Base-by-base conservation (phyloP, 2,329 filamentous ascomycete genomes). In the Domatiomyces catenatus region DNA sequence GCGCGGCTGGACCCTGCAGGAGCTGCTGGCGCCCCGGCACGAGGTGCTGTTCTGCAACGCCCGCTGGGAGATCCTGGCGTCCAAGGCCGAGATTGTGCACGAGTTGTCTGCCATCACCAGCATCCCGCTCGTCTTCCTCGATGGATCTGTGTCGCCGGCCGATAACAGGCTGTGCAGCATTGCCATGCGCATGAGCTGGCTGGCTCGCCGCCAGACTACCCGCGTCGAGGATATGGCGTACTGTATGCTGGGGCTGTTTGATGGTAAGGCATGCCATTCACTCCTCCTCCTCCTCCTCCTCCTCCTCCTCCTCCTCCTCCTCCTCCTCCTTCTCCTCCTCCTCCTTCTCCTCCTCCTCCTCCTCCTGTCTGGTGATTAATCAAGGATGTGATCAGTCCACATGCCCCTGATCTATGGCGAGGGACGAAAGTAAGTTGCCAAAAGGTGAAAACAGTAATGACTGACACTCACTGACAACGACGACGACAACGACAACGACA, bases 171-270 rank as follows among this genome's bases (percentile, higher is more conserved):
- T 42, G 10, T 44, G 22, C 19, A 51, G 50, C 26, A 26, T 69
- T 39, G 67, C 68, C 0, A 62, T 63, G 26, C 63, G 66, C 12
- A 69, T 69, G 67, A 66, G 62, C 3, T 71, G 63, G 67, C 66
- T 61, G 39, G 65, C 65, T 5, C 53, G 50, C 17, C 61, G 62
- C 10, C 50, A 58, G 2, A 70, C 68, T 0, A 62, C 59, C 0
- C 50, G 63, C 2, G 3, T 49, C 0, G 70, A 73, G 43, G 71
- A 73, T 36, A 61, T 62, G 15, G 68, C 69, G 0, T 73, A 73
- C 39, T 70, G 63, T 7, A 20, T 57, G 19, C 28, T 56, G 3
- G 54, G 47, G 6, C 22, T 49, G 8, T 50, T 52, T 17, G 43
- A 39, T 39, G 39, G 42, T 12, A 26, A 39, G 45, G 12, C 19